Evolutionary conservation across 164 flowering plant genomes (phyloP), one percentile per base, ranked within the genome.

Genomic region (Magnolia officinalis): DNA sequence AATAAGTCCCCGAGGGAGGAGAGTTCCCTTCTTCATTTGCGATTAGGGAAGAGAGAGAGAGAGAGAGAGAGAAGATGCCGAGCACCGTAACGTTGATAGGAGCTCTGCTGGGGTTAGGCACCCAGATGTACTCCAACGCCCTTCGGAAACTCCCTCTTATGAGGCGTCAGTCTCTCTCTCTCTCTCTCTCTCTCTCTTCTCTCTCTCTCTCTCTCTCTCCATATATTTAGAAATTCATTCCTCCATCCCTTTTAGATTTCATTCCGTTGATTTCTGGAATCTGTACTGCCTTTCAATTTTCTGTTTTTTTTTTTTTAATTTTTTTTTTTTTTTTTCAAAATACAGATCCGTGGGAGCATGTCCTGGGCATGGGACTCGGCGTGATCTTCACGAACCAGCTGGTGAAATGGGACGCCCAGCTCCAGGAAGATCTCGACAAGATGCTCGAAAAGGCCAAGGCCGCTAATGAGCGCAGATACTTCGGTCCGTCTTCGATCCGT

Each of bases 331-430:
- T 4, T 37, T 37, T 59, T 59, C 0, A 19, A 59, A 14, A 59
- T 8, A 8, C 78, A 94, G 99, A 96, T 92, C 99, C 98, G 24
- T 96, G 99, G 99, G 99, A 94, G 83, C 99, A 96, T 72, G 83
- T 89, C 45, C 55, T 94, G 76, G 98, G 96, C 2, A 92, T 94
- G 94, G 98, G 99, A 20, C 70, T 96, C 24, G 99, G 99, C 8
- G 90, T 81, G 0, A 86, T 96, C 49, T 90, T 90, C 80, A 89
- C 82, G 45, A 92, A 87, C 71, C 96, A 96, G 83, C 80, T 96
- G 26, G 95, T 90, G 19, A 90, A 96, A 80, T 96, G 97, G 97
- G 99, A 96, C 4, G 97, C 82, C n/a, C 77, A 90, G 90, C 86
- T 92, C 58, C 80, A 90, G 70, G 93, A 71, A 26, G 98, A 96